Percentiles rank a stretch among this genome's conserved stretches.
Conservation (phyloP, 768 basidiomycete genomes). For the Suillus variegatus region DNA sequence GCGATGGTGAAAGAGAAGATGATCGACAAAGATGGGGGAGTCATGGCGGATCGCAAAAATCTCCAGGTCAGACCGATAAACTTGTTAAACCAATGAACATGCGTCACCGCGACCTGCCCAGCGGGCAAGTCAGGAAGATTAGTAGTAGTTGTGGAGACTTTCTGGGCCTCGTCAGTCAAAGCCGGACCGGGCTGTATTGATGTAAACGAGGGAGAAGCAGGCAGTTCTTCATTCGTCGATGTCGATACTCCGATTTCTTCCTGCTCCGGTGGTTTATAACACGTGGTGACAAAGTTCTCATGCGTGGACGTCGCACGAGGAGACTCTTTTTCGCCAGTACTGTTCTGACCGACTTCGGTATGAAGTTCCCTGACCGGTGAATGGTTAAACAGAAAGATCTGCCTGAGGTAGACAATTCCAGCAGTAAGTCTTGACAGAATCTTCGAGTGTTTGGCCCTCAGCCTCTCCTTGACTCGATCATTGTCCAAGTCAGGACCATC, state of each 20-base stretch:
- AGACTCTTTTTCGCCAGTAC: background rate
- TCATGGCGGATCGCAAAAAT: constrained; percentile 41
- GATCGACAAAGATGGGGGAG: constrained; percentile 55
- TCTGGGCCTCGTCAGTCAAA: background rate
- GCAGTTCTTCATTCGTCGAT: background rate
- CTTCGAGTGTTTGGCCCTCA: constrained; percentile 38
- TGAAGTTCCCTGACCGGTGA: background rate
- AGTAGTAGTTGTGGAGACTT: too few relatives aligned
- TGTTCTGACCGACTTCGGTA: background rate
- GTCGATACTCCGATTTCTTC: background rate
- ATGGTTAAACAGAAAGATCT: background rate
- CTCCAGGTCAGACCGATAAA: constrained; percentile 2
- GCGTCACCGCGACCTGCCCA: background rate
- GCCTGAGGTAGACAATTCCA: constrained; percentile 14
- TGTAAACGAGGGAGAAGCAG: background rate
- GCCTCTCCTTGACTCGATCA: constrained; percentile 51
- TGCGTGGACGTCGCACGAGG: background rate
- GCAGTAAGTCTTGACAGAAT: constrained; percentile 6
- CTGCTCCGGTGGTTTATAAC: background rate
- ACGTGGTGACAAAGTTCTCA: background rate
- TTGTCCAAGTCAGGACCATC: constrained; percentile 61
- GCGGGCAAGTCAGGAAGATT: too few relatives aligned
- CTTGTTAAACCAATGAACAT: constrained; percentile 1
- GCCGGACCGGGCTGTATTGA: background rate
- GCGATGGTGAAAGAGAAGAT: constrained; percentile 56